A percentile compares a stretch with the other conserved stretches of the same genome.
Evolutionary conservation across 176 grass and related monocot species (phyloP).

Genomic region (Guadua angustifolia): DNA sequence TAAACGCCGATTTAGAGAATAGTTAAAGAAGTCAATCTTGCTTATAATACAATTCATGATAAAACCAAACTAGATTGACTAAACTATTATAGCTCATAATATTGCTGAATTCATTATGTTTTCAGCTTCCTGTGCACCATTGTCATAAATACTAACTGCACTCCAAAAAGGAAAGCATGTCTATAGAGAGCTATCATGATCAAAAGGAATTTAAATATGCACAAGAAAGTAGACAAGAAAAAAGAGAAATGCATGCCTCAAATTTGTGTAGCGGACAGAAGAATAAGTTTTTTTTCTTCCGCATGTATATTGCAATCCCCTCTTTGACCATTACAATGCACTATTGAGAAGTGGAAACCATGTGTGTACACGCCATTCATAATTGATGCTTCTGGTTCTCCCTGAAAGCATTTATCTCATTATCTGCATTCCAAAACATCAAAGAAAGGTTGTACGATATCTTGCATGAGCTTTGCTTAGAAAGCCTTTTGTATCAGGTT

Average conservation of each 20-base stretch:
- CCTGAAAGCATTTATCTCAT: too few species aligned
- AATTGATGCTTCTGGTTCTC: not conserved
- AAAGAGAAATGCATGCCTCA: not conserved
- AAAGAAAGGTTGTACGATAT: not conserved
- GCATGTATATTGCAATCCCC: not conserved
- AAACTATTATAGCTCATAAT: not conserved
- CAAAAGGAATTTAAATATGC: not conserved
- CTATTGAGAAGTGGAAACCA: not conserved
- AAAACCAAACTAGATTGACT: not conserved
- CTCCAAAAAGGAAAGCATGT: not conserved
- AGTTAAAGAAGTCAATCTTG: too few species aligned
- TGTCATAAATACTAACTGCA: not conserved
- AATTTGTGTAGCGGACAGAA: not conserved
- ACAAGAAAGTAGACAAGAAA: not conserved
- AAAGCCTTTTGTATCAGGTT: not conserved
- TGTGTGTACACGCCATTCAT: not conserved
- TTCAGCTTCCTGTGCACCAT: not conserved
- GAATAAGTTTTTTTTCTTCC: not conserved
- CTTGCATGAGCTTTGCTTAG: not conserved
- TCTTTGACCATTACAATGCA: not conserved
- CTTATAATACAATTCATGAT: not conserved
- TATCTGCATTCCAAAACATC: not conserved
- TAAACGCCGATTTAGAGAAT: too few species aligned
- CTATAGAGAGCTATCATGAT: not conserved
- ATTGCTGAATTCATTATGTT: not conserved